Conservation (phyloP, 2,329 filamentous ascomycete genomes). For the Teratosphaeria pseudoeucalypti region DNA sequence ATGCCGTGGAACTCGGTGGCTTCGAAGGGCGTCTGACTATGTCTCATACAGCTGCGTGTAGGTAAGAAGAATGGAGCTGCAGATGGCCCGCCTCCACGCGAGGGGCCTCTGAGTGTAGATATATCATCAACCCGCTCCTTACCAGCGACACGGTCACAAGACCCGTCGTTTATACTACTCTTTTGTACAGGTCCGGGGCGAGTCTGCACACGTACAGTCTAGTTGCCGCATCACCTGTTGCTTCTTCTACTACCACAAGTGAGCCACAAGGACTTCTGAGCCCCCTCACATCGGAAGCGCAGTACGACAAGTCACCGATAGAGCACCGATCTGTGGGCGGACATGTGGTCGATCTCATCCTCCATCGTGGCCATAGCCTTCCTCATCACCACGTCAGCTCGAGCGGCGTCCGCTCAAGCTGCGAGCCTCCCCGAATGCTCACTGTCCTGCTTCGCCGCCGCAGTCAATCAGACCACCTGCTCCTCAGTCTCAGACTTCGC, state of each 20-base stretch:
- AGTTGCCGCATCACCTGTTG: neutral
- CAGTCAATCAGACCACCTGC: constrained; percentile 41
- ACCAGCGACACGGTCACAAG: too few species aligned
- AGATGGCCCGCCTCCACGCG: neutral
- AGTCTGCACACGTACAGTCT: neutral
- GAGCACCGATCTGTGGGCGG: neutral
- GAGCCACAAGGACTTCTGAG: neutral
- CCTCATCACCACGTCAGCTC: neutral
- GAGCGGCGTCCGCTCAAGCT: neutral
- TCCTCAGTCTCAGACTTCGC: constrained; percentile 31
- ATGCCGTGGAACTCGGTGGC: neutral
- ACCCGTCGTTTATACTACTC: neutral
- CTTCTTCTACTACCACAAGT: neutral
- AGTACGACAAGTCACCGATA: neutral
- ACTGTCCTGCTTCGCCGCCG: constrained; percentile 37
- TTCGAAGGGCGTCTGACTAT: neutral
- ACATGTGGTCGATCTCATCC: neutral
- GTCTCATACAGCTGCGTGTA: neutral
- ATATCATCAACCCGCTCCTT: neutral
- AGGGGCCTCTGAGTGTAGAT: neutral
- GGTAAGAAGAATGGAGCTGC: neutral
- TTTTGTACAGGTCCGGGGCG: neutral
- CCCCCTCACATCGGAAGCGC: neutral
- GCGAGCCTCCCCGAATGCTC: constrained; percentile 8
- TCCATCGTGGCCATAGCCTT: neutral